Conservation (phyloP, 2,329 filamentous ascomycete species). For the Diaporthe vaccinii region DNA sequence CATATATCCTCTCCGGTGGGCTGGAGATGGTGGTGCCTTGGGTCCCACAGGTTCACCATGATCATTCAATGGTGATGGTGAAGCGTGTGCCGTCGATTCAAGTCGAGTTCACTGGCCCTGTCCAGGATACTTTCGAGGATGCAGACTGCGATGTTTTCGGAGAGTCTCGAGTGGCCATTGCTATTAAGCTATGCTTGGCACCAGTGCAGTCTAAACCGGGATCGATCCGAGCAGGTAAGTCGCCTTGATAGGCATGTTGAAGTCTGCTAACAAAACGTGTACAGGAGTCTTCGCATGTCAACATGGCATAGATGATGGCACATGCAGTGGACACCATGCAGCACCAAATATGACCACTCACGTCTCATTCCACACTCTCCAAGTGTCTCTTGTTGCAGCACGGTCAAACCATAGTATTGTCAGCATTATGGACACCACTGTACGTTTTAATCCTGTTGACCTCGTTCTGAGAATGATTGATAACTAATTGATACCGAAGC, state of each 20-base stretch:
- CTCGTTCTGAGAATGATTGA: no score
- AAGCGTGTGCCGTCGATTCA: not conserved
- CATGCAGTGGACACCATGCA: no score
- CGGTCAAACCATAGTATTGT: not conserved
- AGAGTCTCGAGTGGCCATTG: not conserved
- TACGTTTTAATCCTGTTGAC: no score
- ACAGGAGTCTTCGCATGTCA: no score
- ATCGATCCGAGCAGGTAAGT: not conserved
- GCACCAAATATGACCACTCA: not conserved
- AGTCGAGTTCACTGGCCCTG: not conserved
- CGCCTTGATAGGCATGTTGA: no score
- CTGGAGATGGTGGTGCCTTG: constrained; percentile 39
- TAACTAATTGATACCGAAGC: no score
- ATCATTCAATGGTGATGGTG: constrained; percentile 32
- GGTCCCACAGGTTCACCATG: constrained; percentile 34
- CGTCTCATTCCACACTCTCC: not conserved
- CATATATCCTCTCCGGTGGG: constrained; percentile 42
- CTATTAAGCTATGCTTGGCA: not conserved
- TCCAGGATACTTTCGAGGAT: not conserved
- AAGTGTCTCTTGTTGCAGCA: not conserved
- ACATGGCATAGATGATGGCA: no score
- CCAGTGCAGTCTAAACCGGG: not conserved
- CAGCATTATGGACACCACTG: not conserved
- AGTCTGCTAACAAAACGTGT: no score
- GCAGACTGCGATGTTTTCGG: not conserved